Evolutionary conservation across 345 rosid genomes (phyloP).

Genomic region (Hypericum androsaemum): DNA sequence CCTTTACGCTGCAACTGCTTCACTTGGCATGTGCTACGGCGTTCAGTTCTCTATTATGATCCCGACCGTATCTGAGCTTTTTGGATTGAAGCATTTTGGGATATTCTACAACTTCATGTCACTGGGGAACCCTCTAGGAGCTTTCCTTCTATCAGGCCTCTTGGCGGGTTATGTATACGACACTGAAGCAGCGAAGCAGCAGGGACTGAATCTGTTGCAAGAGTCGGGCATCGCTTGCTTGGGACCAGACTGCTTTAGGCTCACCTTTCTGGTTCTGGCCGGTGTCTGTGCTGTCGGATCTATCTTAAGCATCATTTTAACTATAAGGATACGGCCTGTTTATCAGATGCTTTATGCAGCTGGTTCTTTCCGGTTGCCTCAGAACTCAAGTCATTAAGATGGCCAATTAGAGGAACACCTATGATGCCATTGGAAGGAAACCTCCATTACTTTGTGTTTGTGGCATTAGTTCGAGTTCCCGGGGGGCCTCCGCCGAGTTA

Average conservation of each 20-base stretch:
- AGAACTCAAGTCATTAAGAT: conserved; percentile 11
- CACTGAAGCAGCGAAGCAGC: conserved; percentile 48
- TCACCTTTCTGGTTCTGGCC: conserved; percentile 52
- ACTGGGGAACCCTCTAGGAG: conserved; percentile 56
- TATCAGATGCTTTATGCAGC: conserved; percentile 50
- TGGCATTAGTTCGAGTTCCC: too few relatives aligned
- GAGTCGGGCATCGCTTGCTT: conserved; percentile 31
- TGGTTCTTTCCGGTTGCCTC: conserved; percentile 48
- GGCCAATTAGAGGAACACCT: too few relatives aligned
- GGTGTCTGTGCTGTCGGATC: conserved; percentile 39
- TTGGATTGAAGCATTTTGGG: conserved; percentile 55
- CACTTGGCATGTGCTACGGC: conserved; percentile 56
- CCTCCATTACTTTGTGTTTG: too few relatives aligned
- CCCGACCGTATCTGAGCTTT: conserved; percentile 61
- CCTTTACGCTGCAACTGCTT: conserved; percentile 42
- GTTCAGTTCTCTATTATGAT: conserved; percentile 55
- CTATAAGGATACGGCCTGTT: conserved; percentile 46
- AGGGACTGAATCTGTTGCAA: conserved; percentile 13
- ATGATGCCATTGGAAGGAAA: too few relatives aligned
- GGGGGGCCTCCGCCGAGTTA: too few relatives aligned
- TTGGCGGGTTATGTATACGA: conserved; percentile 52
- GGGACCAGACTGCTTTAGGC: conserved; percentile 57
- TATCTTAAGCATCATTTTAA: conserved; percentile 31
- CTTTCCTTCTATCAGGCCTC: conserved; percentile 58
- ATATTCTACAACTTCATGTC: conserved; percentile 45